phyloP scores from a whole-genome alignment of 1,284 basidiomycete species.

The Papiliotrema laurentii region DNA sequence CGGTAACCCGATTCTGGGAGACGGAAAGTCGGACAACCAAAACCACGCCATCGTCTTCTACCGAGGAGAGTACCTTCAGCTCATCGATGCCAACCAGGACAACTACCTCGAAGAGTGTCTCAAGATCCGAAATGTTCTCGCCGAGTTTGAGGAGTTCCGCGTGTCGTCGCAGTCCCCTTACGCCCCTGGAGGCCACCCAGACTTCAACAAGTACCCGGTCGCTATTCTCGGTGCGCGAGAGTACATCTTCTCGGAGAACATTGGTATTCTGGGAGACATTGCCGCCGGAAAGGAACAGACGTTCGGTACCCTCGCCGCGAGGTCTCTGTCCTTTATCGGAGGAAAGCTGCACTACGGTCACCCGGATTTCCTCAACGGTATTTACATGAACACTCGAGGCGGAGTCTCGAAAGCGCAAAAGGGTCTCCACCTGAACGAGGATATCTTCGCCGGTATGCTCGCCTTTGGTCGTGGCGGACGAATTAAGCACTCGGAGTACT shows the following conservation, averaged over 20 bases:
- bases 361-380: conserved; percentile 96
- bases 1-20: conserved; percentile 97
- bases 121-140: conserved; percentile 97
- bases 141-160: conserved; percentile 93
- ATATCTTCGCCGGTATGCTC: conserved; percentile 99
- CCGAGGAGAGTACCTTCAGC: conserved; percentile 96
- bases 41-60: conserved; percentile 99
- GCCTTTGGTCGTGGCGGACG: conserved; percentile 93
- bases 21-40: conserved; percentile 99
- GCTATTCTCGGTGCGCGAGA: conserved; percentile 98
- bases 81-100: conserved; percentile 99
- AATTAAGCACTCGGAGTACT: conserved; percentile 99
- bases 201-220: conserved; percentile 83
- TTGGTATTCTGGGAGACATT: conserved; percentile 96
- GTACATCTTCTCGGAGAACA: conserved; percentile 99
- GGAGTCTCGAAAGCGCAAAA: conserved; percentile 99
- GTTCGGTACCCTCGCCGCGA: conserved; percentile 93
- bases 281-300: conserved; percentile 99
- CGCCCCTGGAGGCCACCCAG: conserved; percentile 76
- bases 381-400: conserved; percentile 98
- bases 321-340: conserved; percentile 93
- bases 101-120: conserved; percentile 99
- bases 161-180: conserved; percentile 82
- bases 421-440: conserved; percentile 95
- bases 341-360: conserved; percentile 98